Evolutionary conservation across 2,329 filamentous ascomycete genomes (phyloP), one percentile per base, ranked within the genome.

Genomic region (Thielaviopsis musarum): DNA sequence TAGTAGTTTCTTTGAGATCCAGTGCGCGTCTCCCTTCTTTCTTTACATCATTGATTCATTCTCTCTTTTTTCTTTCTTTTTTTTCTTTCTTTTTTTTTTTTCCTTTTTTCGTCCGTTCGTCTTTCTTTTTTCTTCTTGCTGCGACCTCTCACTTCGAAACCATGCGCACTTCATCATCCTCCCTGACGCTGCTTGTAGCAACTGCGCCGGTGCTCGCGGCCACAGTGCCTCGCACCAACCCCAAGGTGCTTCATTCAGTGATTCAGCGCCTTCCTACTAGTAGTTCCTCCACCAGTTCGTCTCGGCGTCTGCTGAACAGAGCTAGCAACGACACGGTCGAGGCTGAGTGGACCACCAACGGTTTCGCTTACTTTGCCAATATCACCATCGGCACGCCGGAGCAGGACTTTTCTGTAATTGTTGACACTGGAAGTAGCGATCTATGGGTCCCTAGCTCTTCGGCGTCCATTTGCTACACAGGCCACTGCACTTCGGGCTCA

Each of bases 341-440:
- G 7, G 45, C 56, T 6, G 49, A 38, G 15, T 61, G 53, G 52
- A 28, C 52, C 30, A 61, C 58, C 41, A 7, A 22, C 41, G 71
- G 75, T 5, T 52, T 51, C 24, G 56, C 60, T 41, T 84, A 83
- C 67, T 83, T 81, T 65, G 75, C 77, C 19, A 75, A 75, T 22
- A 76, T 82, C 62, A 69, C 71, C 26, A 67, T 85, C 24, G 82
- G 82, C 19, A 82, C 76, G 6, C 81, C 82, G 0, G 68, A 70
- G 13, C 82, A 85, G 65, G 68, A 75, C 3, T 62, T 85, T 49
- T 76, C 74, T 1, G 69, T 85, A 57, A 79, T 83, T 66, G 72
- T 85, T 52, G 82, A 85, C 68, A 85, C 82, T 0, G 82, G 81
- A 51, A 83, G 80, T 65, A 83, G 80, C 62, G 82, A 85, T 69